Evolutionary conservation across 352 stramenopile genomes (phyloP).

Genomic region (Phytophthora syringae): DNA sequence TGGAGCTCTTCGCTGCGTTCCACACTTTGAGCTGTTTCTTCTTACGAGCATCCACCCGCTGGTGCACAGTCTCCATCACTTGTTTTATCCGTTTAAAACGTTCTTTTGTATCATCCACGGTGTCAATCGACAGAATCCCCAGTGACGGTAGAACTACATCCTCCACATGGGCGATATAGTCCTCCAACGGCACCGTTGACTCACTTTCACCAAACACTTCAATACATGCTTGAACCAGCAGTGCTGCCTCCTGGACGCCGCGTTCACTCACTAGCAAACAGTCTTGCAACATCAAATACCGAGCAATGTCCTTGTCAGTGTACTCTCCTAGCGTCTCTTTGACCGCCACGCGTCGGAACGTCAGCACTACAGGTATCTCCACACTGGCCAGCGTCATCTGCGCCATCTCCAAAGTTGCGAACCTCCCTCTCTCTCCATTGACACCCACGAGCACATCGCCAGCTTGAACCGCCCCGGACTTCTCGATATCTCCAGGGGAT

Average conservation of each 20-base stretch:
- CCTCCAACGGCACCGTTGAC: slow-evolving; percentile 44
- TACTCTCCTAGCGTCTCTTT: slow-evolving; percentile 71
- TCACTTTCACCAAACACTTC: slow-evolving; percentile 52
- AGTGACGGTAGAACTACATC: slow-evolving; percentile 43
- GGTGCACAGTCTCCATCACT: slow-evolving; percentile 60
- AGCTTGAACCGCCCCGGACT: slow-evolving; percentile 44
- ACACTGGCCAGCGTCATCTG: slow-evolving; percentile 42
- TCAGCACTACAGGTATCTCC: slow-evolving; percentile 55
- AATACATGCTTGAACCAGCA: slow-evolving; percentile 62
- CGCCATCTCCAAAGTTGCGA: slow-evolving; percentile 55
- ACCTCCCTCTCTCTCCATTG: slow-evolving; percentile 51
- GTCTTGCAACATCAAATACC: slow-evolving; percentile 54
- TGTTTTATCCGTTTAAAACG: slow-evolving; percentile 53
- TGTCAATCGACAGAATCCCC: slow-evolving; percentile 7
- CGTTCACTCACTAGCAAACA: slow-evolving; percentile 43
- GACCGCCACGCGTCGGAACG: slow-evolving; percentile 55
- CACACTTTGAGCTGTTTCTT: slow-evolving; percentile 60
- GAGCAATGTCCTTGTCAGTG: slow-evolving; percentile 54
- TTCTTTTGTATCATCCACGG: slow-evolving; percentile 10
- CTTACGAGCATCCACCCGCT: slow-evolving; percentile 44
- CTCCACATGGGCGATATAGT: slow-evolving; percentile 64
- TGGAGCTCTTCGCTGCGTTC: slow-evolving; percentile 61
- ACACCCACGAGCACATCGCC: slow-evolving; percentile 73
- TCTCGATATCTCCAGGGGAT: slow-evolving; percentile 46
- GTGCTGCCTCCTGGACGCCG: slow-evolving; percentile 47